These are phyloP conservation scores for Acacia confusa DNA, from an alignment of 306 rosid genomes.

Conservation along the genomic window DNA sequence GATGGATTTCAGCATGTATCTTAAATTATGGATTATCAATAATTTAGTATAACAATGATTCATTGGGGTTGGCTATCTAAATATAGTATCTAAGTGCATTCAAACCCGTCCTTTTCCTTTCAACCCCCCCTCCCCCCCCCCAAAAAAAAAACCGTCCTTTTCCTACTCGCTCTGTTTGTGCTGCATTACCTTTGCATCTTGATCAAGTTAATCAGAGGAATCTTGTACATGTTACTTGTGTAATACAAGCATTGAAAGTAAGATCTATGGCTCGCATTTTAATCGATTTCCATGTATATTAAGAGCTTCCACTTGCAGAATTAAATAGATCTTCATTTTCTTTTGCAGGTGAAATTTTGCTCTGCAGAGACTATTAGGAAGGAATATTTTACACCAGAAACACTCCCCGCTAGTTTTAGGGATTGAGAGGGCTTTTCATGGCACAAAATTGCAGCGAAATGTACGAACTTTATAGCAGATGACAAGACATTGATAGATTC, in stretches of 20 bases:
- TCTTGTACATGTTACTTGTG: conserved; percentile 2
- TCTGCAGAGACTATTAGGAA: conserved; percentile 64
- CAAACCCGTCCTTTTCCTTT: no score
- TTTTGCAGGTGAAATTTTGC: conserved; percentile 84
- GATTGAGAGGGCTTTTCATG: conserved; percentile 37
- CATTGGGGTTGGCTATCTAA: neutral
- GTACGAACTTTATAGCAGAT: neutral
- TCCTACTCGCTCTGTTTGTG: neutral
- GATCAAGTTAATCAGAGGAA: neutral
- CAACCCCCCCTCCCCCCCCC: no score
- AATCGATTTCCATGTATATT: conserved; percentile 9
- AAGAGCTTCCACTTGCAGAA: neutral
- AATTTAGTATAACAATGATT: neutral
- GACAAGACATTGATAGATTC: conserved; percentile 11
- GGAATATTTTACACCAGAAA: conserved; percentile 74
- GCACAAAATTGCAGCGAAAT: conserved; percentile 6
- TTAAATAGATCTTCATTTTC: conserved; percentile 7
- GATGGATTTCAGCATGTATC: neutral
- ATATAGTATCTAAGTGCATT: neutral
- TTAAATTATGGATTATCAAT: neutral
- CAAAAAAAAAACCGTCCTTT: no score
- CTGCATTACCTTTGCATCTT: neutral
- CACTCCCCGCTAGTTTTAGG: conserved; percentile 65
- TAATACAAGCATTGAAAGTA: neutral
- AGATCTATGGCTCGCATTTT: conserved; percentile 20